Evolutionary conservation across 768 basidiomycete genomes (phyloP).

Genomic region (Leccinum variicolor): DNA sequence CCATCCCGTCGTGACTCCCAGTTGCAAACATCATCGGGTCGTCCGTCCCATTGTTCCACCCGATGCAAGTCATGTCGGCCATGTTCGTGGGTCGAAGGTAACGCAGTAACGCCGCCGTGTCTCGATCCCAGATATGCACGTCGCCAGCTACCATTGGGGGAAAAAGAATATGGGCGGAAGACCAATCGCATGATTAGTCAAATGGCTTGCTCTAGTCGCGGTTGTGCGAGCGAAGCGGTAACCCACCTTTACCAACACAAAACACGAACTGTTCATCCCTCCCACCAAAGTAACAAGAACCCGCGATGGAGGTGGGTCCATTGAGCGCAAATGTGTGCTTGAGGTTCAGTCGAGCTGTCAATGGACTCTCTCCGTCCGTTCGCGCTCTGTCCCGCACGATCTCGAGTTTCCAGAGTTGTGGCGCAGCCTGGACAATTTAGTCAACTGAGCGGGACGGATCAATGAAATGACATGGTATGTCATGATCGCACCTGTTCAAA

Average conservation of each 20-base stretch:
- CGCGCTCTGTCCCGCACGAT: constrained; percentile 47
- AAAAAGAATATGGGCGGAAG: neutral
- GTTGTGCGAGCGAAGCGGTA: neutral
- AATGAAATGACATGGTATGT: neutral
- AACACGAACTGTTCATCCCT: constrained; percentile 75
- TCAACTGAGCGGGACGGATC: neutral
- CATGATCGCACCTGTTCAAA: constrained; percentile 23
- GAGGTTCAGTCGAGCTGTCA: constrained; percentile 28
- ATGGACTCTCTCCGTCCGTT: constrained; percentile 24
- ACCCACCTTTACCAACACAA: constrained; percentile 70
- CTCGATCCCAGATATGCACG: constrained; percentile 84
- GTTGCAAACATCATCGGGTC: constrained; percentile 56
- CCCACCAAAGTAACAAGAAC: constrained; percentile 79
- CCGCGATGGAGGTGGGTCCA: constrained; percentile 63
- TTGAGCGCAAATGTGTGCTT: constrained; percentile 72
- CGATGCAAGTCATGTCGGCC: constrained; percentile 69
- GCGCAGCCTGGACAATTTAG: constrained; percentile 48
- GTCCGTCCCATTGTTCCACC: constrained; percentile 69
- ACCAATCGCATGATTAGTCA: neutral
- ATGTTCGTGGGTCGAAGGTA: constrained; percentile 55
- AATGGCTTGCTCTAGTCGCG: neutral
- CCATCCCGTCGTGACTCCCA: constrained; percentile 73
- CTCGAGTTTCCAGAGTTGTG: constrained; percentile 74
- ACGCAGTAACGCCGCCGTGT: constrained; percentile 68
- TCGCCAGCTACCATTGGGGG: constrained; percentile 55